phyloP scores from a whole-genome alignment of 176 grass and related monocot species.

The Phoenix dactylifera region DNA sequence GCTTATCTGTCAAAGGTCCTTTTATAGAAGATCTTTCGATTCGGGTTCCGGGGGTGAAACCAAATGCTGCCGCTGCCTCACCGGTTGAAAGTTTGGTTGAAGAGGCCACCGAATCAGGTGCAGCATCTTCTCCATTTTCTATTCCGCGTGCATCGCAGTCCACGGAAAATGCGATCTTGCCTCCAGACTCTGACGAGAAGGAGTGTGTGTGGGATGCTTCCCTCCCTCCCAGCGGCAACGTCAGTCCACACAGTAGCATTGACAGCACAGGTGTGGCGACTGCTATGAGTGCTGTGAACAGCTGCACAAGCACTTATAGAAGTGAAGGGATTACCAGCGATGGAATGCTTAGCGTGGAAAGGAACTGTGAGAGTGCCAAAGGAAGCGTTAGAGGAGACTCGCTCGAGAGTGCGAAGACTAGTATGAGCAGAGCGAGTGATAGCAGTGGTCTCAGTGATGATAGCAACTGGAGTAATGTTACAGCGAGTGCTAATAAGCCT shows the following conservation, averaged over 20 bases:
- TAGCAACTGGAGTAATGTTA: conserved; percentile 84
- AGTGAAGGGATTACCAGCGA: conserved; percentile 39
- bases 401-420: conserved; percentile 77
- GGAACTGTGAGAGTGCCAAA: conserved; percentile 42
- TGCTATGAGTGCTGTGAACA: conserved; percentile 39
- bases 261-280: conserved; percentile 66
- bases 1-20: conserved; percentile 56
- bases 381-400: conserved; percentile 42
- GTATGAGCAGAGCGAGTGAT: conserved; percentile 84
- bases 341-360: conserved; percentile 34
- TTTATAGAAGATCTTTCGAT: conserved; percentile 67
- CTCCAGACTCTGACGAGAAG: conserved; percentile 70
- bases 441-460: conserved; percentile 87
- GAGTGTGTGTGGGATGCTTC: conserved; percentile 92
- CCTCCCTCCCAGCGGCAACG: conserved; percentile 83
- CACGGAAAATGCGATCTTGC: conserved; percentile 28
- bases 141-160: conserved; percentile 27
- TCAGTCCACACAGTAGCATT: conserved; percentile 90
- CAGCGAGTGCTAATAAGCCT: conserved; percentile 73
- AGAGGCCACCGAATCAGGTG: conserved; percentile 32
- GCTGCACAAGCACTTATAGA: conserved; percentile 46
- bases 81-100: conserved; percentile 32
- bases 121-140: conserved; percentile 23
- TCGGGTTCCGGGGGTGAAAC: conserved; percentile 35
- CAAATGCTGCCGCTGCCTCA: conserved; percentile 22